A percentile compares a stretch with the other conserved stretches of the same genome.
phyloP scores from a whole-genome alignment of 2,329 filamentous ascomycete genomes.

The Xylaria sp. region DNA sequence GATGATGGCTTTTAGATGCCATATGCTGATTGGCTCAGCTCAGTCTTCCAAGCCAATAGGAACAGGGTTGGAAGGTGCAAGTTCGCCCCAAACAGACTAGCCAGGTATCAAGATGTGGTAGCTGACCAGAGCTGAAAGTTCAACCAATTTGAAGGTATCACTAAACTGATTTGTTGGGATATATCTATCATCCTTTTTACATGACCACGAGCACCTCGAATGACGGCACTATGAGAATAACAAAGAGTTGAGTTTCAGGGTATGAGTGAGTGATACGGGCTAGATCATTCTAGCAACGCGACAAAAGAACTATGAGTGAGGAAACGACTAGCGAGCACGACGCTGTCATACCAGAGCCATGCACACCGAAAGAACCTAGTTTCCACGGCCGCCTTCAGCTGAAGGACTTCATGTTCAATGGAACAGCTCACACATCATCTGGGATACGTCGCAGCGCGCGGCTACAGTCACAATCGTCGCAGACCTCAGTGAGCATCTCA shows the following conservation, averaged over 20 bases:
- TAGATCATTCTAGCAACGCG: background rate
- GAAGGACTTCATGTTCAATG: slow-evolving; percentile 44
- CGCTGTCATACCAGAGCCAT: slow-evolving; percentile 6
- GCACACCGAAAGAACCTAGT: slow-evolving; percentile 38
- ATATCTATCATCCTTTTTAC: slow-evolving; percentile 1
- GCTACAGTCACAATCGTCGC: slow-evolving; percentile 26
- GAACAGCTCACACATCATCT: slow-evolving; percentile 21
- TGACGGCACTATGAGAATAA: background rate
- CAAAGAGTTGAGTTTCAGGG: background rate
- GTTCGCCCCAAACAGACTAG: slow-evolving; percentile 7
- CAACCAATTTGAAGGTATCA: background rate
- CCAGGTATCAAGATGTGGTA: background rate
- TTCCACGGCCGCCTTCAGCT: slow-evolving; percentile 47
- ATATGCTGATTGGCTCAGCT: slow-evolving; percentile 21
- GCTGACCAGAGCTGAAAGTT: slow-evolving; percentile 25
- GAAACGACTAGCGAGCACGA: slow-evolving; percentile 15
- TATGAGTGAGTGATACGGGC: background rate
- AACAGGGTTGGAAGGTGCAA: background rate
- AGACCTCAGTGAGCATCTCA: slow-evolving; percentile 25
- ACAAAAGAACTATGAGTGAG: slow-evolving; percentile 24
- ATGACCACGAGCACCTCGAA: background rate
- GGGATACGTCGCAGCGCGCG: slow-evolving; percentile 42
- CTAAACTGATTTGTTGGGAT: slow-evolving; percentile 6
- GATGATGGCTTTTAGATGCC: background rate
- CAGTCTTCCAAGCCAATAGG: slow-evolving; percentile 14